Evolutionary conservation across 108 stramenopile species (phyloP), one percentile per base, ranked within the genome.

Genomic region (Craspedostauros australis): DNA sequence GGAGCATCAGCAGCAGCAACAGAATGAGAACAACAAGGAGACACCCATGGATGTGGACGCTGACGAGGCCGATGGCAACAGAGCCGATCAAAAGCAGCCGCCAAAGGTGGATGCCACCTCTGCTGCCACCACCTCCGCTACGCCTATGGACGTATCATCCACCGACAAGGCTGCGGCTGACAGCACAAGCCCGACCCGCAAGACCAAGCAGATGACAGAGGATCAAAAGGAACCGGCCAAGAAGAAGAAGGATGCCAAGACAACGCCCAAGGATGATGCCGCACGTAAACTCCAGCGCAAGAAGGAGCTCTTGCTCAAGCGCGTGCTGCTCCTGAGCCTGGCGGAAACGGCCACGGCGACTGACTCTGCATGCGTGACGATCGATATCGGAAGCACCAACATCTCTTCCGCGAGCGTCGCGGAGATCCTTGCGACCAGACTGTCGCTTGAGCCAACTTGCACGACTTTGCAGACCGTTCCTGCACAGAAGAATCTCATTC

Each of bases 401-500:
- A 61, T 81, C 46, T 62, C 52, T 7, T 50, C 49, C 14, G 64
- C 63, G 14, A 63, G 69, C 28, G 67, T 91, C 52, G 78, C 85
- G 29, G 89, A 91, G 46, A 51, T 91, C 5, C 59, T 91, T 39
- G 80, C 83, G 2, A 62, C 68, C 7, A 66, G 89, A n/a, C 44
- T 91, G 36, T 53, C 68, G 1, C 19, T 79, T 27, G 23, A 41
- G 8, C 60, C 72, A 2, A 15, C 37, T 0, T 32, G 38, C 22
- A 21, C 16, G 5, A 22, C 41, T 23, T 31, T 62, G 28, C 23
- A 36, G 6, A 59, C 63, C 4, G 28, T 45, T 5, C 55, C 69
- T 0, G 39, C 65, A 11, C 68, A 68, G 49, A 68, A 67, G 38
- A 64, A 68, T 3, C 42, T 80, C 30, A 43, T 91, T 27, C 48